Evolutionary conservation across 2,329 filamentous ascomycete genomes (phyloP).

Genomic region (Bertia moriformis): DNA sequence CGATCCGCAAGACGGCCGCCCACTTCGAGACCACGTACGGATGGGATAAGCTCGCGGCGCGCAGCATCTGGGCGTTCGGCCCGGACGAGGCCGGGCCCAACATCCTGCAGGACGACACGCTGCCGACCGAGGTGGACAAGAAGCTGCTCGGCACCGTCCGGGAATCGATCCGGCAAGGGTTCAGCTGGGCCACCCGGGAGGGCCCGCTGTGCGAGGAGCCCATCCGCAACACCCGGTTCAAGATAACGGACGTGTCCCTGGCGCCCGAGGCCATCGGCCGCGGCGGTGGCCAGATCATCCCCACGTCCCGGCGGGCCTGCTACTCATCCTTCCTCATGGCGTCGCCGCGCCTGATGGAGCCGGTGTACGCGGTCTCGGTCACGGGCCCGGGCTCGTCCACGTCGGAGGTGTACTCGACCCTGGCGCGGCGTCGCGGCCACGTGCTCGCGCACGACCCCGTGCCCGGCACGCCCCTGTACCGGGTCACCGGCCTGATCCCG

Average conservation of each 20-base stretch:
- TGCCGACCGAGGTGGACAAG: conserved; percentile 90
- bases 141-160: conserved; percentile 74
- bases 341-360: conserved; percentile 90
- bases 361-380: conserved; percentile 83
- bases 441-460: conserved; percentile 89
- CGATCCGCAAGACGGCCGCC: conserved; percentile 81
- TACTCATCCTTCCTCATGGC: conserved; percentile 97
- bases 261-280: conserved; percentile 85
- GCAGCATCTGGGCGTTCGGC: conserved; percentile 97
- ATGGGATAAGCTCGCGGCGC: conserved; percentile 84
- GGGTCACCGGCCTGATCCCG: conserved; percentile 77
- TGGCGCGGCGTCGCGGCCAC: conserved; percentile 77
- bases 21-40: conserved; percentile 96
- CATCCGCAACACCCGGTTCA: conserved; percentile 95
- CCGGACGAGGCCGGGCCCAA: conserved; percentile 91
- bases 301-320: conserved; percentile 78
- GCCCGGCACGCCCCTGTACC: conserved; percentile 84
- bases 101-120: conserved; percentile 88
- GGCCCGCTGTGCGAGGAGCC: conserved; percentile 87
- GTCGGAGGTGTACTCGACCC: conserved; percentile 77
- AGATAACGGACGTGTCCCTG: conserved; percentile 77
- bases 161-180: conserved; percentile 88
- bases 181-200: conserved; percentile 91
- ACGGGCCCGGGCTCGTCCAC: conserved; percentile 83
- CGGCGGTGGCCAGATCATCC: conserved; percentile 93